These are phyloP conservation scores for Isatis tinctoria DNA, from an alignment of 345 rosid species.

Conservation along the genomic window DNA sequence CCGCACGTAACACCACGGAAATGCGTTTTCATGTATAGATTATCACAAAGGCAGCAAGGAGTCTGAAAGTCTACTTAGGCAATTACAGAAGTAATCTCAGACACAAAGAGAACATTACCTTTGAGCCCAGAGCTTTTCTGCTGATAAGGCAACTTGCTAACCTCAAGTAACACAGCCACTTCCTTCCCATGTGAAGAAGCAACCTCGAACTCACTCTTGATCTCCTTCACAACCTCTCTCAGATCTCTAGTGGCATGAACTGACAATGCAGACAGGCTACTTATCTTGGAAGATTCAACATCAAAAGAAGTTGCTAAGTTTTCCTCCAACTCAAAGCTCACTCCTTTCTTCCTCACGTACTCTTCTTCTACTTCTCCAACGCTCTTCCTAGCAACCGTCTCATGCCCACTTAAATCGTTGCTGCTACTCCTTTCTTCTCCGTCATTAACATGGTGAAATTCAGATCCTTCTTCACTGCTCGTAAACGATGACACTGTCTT, in stretches of 20 bases:
- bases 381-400: slow-evolving; percentile 39
- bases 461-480: slow-evolving; percentile 27
- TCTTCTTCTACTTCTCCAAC: slow-evolving; percentile 46
- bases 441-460: slow-evolving; percentile 18
- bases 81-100: background rate
- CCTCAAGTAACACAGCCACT: slow-evolving; percentile 89
- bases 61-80: background rate
- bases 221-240: slow-evolving; percentile 76
- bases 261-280: slow-evolving; percentile 62
- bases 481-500: slow-evolving; percentile 27
- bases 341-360: slow-evolving; percentile 51
- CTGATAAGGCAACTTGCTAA: slow-evolving; percentile 79
- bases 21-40: background rate
- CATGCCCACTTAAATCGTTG: slow-evolving; percentile 43
- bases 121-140: slow-evolving; percentile 47
- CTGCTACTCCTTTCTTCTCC: slow-evolving; percentile 26
- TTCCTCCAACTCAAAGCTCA: slow-evolving; percentile 77
- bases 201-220: slow-evolving; percentile 75
- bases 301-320: slow-evolving; percentile 35
- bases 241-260: slow-evolving; percentile 79
- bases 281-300: slow-evolving; percentile 50
- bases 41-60: background rate
- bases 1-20: background rate
- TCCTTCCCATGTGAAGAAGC: slow-evolving; percentile 80
- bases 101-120: slow-evolving; percentile 40